Evolutionary conservation across 2,329 filamentous ascomycete genomes (phyloP).

Genomic region (Ophiobolus disseminans): DNA sequence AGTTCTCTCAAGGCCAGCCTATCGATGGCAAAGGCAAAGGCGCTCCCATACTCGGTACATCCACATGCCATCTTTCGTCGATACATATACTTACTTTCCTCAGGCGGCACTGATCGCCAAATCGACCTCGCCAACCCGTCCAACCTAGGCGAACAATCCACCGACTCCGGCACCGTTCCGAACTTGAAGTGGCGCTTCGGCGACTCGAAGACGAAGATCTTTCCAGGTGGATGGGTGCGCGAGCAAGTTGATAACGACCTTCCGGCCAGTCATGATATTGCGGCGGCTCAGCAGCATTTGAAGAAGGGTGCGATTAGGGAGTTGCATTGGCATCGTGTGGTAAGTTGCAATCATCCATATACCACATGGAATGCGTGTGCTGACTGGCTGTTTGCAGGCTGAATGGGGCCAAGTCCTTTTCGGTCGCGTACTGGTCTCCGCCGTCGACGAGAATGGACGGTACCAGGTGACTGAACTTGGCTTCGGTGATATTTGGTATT

Average conservation of each 20-base stretch:
- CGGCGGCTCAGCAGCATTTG: constrained; percentile 72
- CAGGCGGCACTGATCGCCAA: constrained; percentile 69
- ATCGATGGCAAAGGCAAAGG: constrained; percentile 66
- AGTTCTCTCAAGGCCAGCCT: constrained; percentile 63
- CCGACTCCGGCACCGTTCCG: constrained; percentile 68
- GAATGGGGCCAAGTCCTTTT: constrained; percentile 71
- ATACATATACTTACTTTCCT: constrained; percentile 4
- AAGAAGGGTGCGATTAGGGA: constrained; percentile 72
- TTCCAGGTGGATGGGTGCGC: constrained; percentile 70
- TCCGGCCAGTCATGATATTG: constrained; percentile 69
- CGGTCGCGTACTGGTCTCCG: constrained; percentile 65
- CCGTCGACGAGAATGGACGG: constrained; percentile 67
- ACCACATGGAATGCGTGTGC: not conserved
- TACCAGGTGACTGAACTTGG: constrained; percentile 63
- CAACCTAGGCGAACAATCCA: constrained; percentile 67
- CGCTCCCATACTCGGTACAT: constrained; percentile 62
- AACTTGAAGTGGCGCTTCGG: constrained; percentile 75
- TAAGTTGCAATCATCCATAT: constrained; percentile 42
- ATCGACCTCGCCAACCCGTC: constrained; percentile 70
- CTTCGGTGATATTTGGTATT: constrained; percentile 73
- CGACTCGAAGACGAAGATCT: constrained; percentile 68
- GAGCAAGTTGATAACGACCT: constrained; percentile 73
- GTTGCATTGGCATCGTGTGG: constrained; percentile 72
- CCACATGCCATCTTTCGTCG: not conserved
- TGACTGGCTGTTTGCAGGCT: constrained; percentile 54